Base-by-base conservation (phyloP, 2,329 filamentous ascomycete genomes). In the Ceratocystis huliohia region DNA sequence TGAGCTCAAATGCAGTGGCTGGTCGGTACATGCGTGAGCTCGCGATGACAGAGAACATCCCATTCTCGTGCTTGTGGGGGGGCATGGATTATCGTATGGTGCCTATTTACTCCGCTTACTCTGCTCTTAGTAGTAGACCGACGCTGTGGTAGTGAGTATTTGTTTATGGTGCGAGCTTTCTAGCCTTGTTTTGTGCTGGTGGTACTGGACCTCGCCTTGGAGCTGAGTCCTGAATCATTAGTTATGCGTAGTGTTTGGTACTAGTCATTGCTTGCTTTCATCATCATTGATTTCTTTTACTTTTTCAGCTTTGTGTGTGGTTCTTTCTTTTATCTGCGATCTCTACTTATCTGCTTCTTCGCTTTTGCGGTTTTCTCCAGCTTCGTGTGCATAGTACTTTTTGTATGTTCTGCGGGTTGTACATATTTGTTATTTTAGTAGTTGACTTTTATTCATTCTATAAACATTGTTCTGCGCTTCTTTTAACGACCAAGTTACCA, bases 21-120 rank as follows among this genome's bases (percentile, higher is more conserved):
- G 56, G 56, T 8, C 56, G 56, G 56, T 59, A 59, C 28, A 59
- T 59, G 56, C 56, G 56, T 25, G 56, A 59, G 8, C 25, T 59
- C 2, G 25, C 56, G 13, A 59, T 59, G 56, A 30, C 17, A 28
- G 56, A 59, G 56, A 37, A n/a, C n/a, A 33, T 30, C 5, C 56
- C 56, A 17, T 59, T 59, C 17, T 17, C 56, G 30, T 59, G 56
- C 8, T 37, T 59, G 5, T 59, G 13, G 28, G 25, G 25, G 2
- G 56, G 56, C 17, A 7, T 37, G 28, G 56, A 59, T 25, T 20
- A 37, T 8, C 56, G 56, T 15, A 59, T 59, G 56, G 4, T n/a
- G 7, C 56, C 56, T n/a, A 4, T 59, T 5, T 37, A 30, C n/a
- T 37, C 25, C 4, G 17, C 8, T 6, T 59, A 33, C 33, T 30